Base-by-base conservation (phyloP, 306 rosid species). In the Corylus avellana region DNA sequence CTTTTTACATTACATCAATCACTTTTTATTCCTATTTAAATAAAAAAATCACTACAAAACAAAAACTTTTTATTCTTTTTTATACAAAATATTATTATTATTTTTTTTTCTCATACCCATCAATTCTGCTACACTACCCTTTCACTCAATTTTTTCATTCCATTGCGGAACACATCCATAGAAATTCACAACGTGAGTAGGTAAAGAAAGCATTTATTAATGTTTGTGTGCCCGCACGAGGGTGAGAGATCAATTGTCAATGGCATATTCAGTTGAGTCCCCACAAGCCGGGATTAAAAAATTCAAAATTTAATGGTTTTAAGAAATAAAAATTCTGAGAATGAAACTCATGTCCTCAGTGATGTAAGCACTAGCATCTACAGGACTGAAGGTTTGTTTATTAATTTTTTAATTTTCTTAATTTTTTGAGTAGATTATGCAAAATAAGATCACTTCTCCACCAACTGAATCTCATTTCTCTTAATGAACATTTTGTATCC, bases 371-470 rank as follows among this genome's bases (percentile, higher is more conserved):
- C 35, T 47, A 62, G 66, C 56, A 75, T 78, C 75, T 77, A 83
- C 70, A 59, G 62, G 72, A 72, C 75, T 64, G 55, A 46, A 73
- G 67, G 68, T 8, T 8, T 16, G 18, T 37, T 58, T 17, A 18
- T 73, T 13, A 18, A 7, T 7, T 39, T 39, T 39, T 7, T 32
- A 32, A 3, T 49, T 20, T 64, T 50, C 42, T 51, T 44, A 8
- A 53, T 25, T 12, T n/a, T 63, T 59, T 44, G 10, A 72, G 70
- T 70, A 73, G 78, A 85, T 78, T 74, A 82, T 75, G 78, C 47
- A 73, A 86, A 84, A 79, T 74, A 83, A 83, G 72, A 83, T 84
- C 84, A 85, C 51, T 59, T 72, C 78, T 77, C 75, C 87, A 81
- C 62, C 82, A 80, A 82, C 83, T 69, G 67, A 88, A 80, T 86